These are phyloP conservation scores for Apophysomyces sp. DNA, from an alignment of 371 early-diverging fungal species.

Conservation along the genomic window DNA sequence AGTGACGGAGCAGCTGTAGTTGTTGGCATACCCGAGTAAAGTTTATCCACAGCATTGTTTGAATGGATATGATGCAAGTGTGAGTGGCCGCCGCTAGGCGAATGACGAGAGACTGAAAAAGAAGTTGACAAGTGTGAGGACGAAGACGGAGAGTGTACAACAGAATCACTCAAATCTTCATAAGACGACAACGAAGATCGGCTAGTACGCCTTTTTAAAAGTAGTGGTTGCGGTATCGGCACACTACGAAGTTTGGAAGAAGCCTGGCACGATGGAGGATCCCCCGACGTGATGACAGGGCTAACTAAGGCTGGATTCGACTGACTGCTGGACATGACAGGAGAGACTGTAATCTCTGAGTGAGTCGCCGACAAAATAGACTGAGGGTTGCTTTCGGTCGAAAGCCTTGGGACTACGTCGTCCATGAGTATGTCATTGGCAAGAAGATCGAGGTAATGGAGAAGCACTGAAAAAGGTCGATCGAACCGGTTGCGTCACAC, in stretches of 20 bases:
- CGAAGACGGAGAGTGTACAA: slow-evolving; percentile 2
- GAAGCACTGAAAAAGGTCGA: too few species aligned
- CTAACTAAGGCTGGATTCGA: not conserved
- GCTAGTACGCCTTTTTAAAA: slow-evolving; percentile 37
- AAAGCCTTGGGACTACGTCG: slow-evolving; percentile 2
- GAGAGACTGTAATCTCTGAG: not conserved
- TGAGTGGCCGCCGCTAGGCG: not conserved
- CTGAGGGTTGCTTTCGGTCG: not conserved
- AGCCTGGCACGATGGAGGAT: not conserved
- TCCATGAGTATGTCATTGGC: slow-evolving; percentile 3
- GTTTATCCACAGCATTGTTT: not conserved
- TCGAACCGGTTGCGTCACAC: too few species aligned
- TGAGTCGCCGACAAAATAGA: not conserved
- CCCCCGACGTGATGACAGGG: slow-evolving; percentile 1
- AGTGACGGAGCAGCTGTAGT: slow-evolving; percentile 8
- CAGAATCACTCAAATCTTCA: slow-evolving; percentile 12
- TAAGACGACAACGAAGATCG: slow-evolving; percentile 30
- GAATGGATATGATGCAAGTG: not conserved
- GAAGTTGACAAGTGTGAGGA: slow-evolving; percentile 3
- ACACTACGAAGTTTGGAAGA: slow-evolving; percentile 29
- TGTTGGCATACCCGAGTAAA: slow-evolving; percentile 1
- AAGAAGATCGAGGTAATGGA: slow-evolving; percentile 1
- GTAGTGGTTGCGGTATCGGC: slow-evolving; percentile 43
- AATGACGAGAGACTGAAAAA: not conserved
- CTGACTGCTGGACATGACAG: not conserved